phyloP scores from a whole-genome alignment of 345 rosid genomes.

The Hirschfeldia incana region DNA sequence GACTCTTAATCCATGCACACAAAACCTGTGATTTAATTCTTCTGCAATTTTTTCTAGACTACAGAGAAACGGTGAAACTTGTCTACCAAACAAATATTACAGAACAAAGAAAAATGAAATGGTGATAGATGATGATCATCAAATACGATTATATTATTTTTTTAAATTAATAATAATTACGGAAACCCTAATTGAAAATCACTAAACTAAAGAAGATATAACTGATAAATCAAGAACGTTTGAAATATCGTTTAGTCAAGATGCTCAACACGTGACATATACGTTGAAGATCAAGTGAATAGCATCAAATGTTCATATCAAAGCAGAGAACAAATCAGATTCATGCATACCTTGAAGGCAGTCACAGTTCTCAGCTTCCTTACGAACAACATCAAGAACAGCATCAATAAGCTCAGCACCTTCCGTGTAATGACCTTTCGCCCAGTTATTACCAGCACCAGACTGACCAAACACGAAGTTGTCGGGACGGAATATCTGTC shows the following conservation, averaged over 20 bases:
- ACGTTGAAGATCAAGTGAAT: background rate
- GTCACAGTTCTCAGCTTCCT: slow-evolving; percentile 97
- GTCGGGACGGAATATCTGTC: slow-evolving; percentile 86
- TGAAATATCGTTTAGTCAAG: too few species aligned
- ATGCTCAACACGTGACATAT: background rate
- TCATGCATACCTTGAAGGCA: slow-evolving; percentile 72
- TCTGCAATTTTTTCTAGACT: background rate
- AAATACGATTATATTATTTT: background rate
- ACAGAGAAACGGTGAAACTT: background rate
- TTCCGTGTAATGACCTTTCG: slow-evolving; percentile 92
- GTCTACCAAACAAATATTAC: background rate
- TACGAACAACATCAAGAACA: slow-evolving; percentile 95
- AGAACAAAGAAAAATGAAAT: background rate
- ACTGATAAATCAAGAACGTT: background rate
- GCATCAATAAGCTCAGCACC: slow-evolving; percentile 94
- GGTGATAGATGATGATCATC: background rate
- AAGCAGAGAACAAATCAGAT: background rate
- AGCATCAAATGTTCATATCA: background rate
- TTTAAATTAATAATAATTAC: background rate
- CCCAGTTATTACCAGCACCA: slow-evolving; percentile 89
- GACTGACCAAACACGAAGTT: slow-evolving; percentile 87
- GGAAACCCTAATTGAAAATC: too few species aligned
- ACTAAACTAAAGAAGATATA: background rate
- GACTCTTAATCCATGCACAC: background rate
- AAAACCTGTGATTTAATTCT: background rate